Conservation (phyloP, 1,284 basidiomycete species). For the Pseudozyma tsukubaensis region DNA sequence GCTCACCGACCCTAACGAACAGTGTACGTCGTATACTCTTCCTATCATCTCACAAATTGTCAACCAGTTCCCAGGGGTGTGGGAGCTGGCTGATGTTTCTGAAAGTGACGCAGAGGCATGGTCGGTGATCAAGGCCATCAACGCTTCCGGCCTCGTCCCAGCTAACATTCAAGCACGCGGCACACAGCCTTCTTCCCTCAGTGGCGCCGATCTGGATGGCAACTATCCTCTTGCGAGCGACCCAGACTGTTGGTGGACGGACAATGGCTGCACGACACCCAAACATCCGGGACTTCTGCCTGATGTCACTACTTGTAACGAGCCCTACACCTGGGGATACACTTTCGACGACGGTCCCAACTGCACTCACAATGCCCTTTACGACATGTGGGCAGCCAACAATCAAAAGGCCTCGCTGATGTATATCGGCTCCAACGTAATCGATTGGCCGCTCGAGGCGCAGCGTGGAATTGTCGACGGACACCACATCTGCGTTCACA, state of each 20-base stretch:
- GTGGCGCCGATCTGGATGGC: conserved; percentile 10
- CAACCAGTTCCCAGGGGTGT: conserved; percentile 49
- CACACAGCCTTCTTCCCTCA: conserved; percentile 35
- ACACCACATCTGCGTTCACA: conserved; percentile 54
- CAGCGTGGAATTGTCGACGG: conserved; percentile 68
- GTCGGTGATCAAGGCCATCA: conserved; percentile 52
- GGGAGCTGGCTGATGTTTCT: conserved; percentile 2
- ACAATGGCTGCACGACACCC: conserved; percentile 58
- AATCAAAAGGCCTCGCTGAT: conserved; percentile 72
- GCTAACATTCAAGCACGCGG: conserved; percentile 65
- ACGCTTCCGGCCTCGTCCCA: conserved; percentile 61
- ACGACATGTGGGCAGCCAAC: conserved; percentile 70
- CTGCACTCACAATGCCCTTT: conserved; percentile 71
- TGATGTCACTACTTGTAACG: conserved; percentile 70
- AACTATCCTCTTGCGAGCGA: conserved; percentile 20
- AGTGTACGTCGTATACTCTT: conserved; percentile 46
- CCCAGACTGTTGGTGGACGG: conserved; percentile 63
- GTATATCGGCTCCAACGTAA: conserved; percentile 72
- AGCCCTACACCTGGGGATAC: conserved; percentile 72
- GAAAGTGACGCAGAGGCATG: conserved; percentile 49
- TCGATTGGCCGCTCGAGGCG: conserved; percentile 73
- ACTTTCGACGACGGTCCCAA: conserved; percentile 72
- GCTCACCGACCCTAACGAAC: conserved; percentile 18
- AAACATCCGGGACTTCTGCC: conserved; percentile 53
- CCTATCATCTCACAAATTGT: conserved; percentile 34